phyloP scores from a whole-genome alignment of 805 yeast genomes.

The Kluyveromyces dobzhanskii region DNA sequence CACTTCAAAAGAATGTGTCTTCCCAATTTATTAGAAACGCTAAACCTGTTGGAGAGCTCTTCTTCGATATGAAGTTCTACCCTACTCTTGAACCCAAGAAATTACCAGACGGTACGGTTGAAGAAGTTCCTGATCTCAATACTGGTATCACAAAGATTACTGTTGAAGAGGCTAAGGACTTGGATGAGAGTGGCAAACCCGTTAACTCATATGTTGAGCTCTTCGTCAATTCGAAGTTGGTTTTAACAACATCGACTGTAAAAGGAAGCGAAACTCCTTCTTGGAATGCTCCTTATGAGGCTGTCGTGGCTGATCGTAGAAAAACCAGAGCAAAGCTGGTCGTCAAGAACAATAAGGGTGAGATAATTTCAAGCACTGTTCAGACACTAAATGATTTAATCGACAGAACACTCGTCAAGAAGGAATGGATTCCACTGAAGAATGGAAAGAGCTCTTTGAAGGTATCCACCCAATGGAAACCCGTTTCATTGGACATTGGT shows the following conservation, averaged over 20 bases:
- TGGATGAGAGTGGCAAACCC: constrained; percentile 39
- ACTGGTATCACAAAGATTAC: constrained; percentile 71
- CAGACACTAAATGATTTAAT: constrained; percentile 57
- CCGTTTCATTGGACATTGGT: constrained; percentile 64
- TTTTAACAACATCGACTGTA: constrained; percentile 47
- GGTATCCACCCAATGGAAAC: constrained; percentile 72
- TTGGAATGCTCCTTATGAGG: constrained; percentile 57
- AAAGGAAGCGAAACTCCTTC: constrained; percentile 59
- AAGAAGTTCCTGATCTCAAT: constrained; percentile 85
- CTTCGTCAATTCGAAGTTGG: constrained; percentile 51
- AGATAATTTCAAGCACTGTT: constrained; percentile 49
- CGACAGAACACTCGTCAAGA: constrained; percentile 70
- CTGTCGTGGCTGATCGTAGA: constrained; percentile 64
- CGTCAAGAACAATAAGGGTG: constrained; percentile 53
- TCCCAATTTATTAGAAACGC: constrained; percentile 70
- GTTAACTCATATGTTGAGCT: constrained; percentile 64
- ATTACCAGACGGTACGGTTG: constrained; percentile 70
- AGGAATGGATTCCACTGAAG: constrained; percentile 65
- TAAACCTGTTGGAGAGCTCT: constrained; percentile 69
- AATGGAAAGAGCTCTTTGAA: constrained; percentile 66
- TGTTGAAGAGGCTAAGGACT: constrained; percentile 36
- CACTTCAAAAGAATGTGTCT: constrained; percentile 39
- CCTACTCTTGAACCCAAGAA: constrained; percentile 58
- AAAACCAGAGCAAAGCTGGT: constrained; percentile 60
- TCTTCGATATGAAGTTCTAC: constrained; percentile 63